Base-by-base conservation (phyloP, 768 basidiomycete genomes). In the Trametes maxima region DNA sequence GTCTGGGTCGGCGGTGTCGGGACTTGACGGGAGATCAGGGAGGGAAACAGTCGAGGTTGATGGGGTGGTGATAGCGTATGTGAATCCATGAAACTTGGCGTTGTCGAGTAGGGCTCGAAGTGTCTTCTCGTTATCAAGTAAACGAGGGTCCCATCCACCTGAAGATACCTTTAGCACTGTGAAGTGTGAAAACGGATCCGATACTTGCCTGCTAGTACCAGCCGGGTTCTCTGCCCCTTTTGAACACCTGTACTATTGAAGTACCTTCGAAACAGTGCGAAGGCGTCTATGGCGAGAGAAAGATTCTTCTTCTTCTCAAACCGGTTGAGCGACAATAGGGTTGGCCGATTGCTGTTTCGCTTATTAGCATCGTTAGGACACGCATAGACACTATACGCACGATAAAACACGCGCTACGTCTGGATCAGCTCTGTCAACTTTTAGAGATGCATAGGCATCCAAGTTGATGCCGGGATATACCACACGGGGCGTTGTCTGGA, bases 391-490 rank as follows among this genome's bases (percentile, higher is more conserved):
- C 3, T n/a, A 14, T 0, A 78, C 89, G 68, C 69, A 90, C 88
- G 87, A 89, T 21, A 70, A 58, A 3, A 89, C 73, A n/a, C 79
- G 77, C 13, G 69, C 48, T 6, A 90, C 79, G 54, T 89, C 86
- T 6, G 81, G 76, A 49, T 82, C 79, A 14, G 71, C 72, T 56
- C 63, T 58, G 59, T 82, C 75, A 10, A 81, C 70, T 0, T 76
- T 69, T 56, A 57, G 35, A 1, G 71, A 57, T 33, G 82, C 83
- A 67, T 96, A 98, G 0, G 87, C 86, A 3, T 81, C 75, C 17
- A 93, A 76, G 66, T 97, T 94, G 61, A 99, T 94, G 0, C 95
- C 94, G 0, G 97, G 97, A 72, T 98, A 95, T n/a, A 98, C 87
- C n/a, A 97, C 88, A 40, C 78, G 80, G 3, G 90, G 93, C 0